phyloP scores from a whole-genome alignment of 2,329 filamentous ascomycete species.

The Colletotrichum costaricense region DNA sequence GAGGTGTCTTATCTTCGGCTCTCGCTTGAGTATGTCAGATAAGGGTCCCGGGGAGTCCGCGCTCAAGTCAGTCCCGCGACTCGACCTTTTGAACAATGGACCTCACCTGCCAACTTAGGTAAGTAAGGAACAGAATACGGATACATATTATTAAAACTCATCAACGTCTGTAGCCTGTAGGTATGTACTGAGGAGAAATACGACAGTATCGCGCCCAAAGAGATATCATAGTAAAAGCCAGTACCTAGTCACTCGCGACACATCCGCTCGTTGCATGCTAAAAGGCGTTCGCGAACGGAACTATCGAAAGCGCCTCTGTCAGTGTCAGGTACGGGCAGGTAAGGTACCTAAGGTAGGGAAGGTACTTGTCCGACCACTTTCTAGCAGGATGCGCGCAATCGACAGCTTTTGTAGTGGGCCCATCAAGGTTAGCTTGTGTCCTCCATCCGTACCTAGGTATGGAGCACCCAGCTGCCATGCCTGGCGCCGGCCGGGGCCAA shows the following conservation, averaged over 20 bases:
- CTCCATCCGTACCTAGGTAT: not conserved
- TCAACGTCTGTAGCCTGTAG: too few species aligned
- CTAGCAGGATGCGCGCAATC: not conserved
- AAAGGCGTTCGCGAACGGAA: too few species aligned
- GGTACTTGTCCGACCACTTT: not conserved
- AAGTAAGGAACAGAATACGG: too few species aligned
- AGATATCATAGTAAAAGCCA: not conserved
- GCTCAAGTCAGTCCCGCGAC: not conserved
- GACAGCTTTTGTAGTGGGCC: slow-evolving; percentile 10
- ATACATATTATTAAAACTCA: too few species aligned
- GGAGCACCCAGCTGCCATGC: not conserved
- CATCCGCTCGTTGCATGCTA: not conserved
- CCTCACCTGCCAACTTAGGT: not conserved
- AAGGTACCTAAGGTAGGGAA: not conserved
- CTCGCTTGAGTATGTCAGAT: not conserved
- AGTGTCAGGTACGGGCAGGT: not conserved
- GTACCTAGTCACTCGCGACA: not conserved
- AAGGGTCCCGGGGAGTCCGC: not conserved
- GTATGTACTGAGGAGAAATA: too few species aligned
- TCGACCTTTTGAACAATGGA: not conserved
- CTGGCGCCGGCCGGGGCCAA: slow-evolving; percentile 21
- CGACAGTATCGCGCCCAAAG: not conserved
- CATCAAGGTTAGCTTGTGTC: not conserved
- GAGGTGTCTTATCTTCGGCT: slow-evolving; percentile 8
- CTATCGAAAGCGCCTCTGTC: not conserved